Evolutionary conservation across 2,329 filamentous ascomycete species (phyloP).

Genomic region (Fusarium xylarioides): DNA sequence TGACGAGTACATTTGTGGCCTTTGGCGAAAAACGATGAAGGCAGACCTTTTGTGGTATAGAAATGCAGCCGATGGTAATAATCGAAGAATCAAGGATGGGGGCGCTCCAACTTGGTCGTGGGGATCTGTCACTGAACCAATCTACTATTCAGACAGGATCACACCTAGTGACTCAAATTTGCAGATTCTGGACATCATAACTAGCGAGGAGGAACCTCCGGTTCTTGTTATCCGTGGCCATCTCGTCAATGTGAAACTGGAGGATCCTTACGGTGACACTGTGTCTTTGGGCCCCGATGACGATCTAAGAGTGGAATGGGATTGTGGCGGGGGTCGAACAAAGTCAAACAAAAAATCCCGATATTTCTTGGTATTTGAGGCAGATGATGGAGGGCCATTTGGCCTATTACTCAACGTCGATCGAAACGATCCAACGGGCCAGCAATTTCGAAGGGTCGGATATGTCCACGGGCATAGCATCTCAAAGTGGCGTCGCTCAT

Average conservation of each 20-base stretch:
- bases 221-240: background rate
- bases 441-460: background rate
- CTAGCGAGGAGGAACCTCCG: background rate
- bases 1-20: background rate
- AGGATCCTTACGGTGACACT: too few relatives aligned
- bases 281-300: background rate
- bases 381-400: background rate
- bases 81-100: background rate
- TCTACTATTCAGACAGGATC: background rate
- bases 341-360: background rate
- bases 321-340: fast-evolving
- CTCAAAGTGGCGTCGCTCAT: background rate
- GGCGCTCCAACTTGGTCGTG: slow-evolving; percentile 4
- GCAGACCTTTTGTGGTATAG: background rate
- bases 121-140: background rate
- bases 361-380: background rate
- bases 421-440: fast-evolving
- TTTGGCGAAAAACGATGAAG: background rate
- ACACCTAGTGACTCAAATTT: background rate
- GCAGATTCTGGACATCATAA: background rate
- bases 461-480: background rate
- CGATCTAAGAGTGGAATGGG: background rate
- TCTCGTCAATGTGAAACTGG: background rate
- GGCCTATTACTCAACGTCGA: background rate
- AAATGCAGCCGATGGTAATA: background rate